These are phyloP conservation scores for Gloeophyllum trabeum DNA, from an alignment of 768 basidiomycete species.

Conservation along the genomic window DNA sequence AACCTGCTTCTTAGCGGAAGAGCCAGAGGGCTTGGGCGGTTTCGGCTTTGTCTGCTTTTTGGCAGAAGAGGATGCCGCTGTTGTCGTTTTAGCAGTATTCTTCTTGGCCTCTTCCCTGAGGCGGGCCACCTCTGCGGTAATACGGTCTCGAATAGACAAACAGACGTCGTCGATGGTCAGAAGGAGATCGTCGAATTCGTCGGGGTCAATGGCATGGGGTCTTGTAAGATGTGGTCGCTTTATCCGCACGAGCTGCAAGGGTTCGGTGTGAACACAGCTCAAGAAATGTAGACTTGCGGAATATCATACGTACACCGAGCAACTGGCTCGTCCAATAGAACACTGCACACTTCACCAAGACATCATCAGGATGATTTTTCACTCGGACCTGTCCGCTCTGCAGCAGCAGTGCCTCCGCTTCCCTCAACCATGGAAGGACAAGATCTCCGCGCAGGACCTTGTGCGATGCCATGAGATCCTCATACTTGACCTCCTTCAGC, in stretches of 20 bases:
- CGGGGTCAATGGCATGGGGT: not conserved
- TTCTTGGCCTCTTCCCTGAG: not conserved
- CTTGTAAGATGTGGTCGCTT: not conserved
- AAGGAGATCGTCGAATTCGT: not conserved
- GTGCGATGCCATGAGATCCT: constrained; percentile 4
- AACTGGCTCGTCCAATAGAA: constrained; percentile 15
- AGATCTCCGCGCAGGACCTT: constrained; percentile 7
- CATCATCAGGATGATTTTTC: constrained; percentile 6
- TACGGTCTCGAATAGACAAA: not conserved
- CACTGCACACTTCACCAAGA: constrained; percentile 11
- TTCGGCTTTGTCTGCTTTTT: not conserved
- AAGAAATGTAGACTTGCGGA: not conserved
- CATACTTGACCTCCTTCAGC: constrained; percentile 5
- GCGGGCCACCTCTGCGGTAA: not conserved
- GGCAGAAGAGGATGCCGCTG: not conserved
- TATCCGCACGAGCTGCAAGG: not conserved
- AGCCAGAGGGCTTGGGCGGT: constrained; percentile 1
- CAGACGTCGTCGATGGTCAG: not conserved
- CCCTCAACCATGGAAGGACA: constrained; percentile 11
- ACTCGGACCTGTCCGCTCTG: constrained; percentile 9
- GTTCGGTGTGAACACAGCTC: not conserved
- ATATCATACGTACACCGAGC: constrained; percentile 4
- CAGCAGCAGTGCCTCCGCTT: constrained; percentile 12
- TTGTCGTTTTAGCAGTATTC: too few species aligned
- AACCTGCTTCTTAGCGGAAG: constrained; percentile 10